These are phyloP conservation scores for Nitzschia sp. DNA, from an alignment of 108 stramenopile species.

Conservation along the genomic window DNA sequence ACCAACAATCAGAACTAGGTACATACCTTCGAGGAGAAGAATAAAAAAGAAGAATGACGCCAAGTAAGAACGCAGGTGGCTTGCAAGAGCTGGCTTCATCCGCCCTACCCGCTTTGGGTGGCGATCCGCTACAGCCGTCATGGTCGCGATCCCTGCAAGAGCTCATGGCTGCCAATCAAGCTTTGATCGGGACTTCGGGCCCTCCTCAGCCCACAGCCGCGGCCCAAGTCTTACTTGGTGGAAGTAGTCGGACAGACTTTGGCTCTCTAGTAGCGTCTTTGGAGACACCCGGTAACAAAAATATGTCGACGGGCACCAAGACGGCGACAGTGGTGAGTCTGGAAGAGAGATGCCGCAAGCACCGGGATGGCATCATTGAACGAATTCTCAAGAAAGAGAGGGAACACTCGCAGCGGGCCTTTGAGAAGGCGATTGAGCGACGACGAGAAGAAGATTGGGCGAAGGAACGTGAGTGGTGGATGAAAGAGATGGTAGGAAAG, in stretches of 20 bases:
- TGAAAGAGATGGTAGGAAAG: constrained; percentile 38
- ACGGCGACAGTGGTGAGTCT: background rate
- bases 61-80: constrained; percentile 4
- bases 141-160: constrained; percentile 32
- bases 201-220: constrained; percentile 17
- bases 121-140: constrained; percentile 24
- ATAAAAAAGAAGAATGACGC: background rate
- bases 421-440: constrained; percentile 32
- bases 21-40: too few relatives aligned
- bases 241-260: constrained; percentile 26
- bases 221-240: constrained; percentile 21
- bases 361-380: constrained; percentile 35
- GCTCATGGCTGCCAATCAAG: constrained; percentile 24
- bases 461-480: constrained; percentile 42
- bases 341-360: constrained; percentile 15
- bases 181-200: background rate
- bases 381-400: constrained; percentile 27
- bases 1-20: too few relatives aligned
- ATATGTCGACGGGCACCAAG: background rate
- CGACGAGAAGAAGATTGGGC: constrained; percentile 43
- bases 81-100: constrained; percentile 29
- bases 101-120: constrained; percentile 33
- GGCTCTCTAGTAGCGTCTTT: constrained; percentile 9
- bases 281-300: background rate
- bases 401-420: constrained; percentile 14